Evolutionary conservation across 176 grass and related monocot genomes (phyloP).

Genomic region (Canna indica): DNA sequence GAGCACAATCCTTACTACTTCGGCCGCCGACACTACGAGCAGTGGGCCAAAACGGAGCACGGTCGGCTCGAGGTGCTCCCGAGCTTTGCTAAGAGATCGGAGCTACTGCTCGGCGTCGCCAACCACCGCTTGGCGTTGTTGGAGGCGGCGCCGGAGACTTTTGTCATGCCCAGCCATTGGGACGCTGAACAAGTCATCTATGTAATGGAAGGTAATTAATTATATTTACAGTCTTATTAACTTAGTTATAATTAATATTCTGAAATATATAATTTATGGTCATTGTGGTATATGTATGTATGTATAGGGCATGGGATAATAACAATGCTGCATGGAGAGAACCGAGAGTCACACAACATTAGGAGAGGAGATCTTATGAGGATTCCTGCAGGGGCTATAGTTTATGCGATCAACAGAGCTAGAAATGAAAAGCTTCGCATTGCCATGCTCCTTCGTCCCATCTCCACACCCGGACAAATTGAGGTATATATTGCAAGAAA

Average conservation of each 20-base stretch:
- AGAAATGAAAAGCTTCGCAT: constrained; percentile 33
- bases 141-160: constrained; percentile 46
- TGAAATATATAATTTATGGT: neutral
- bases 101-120: constrained; percentile 37
- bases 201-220: constrained; percentile 48
- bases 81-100: constrained; percentile 31
- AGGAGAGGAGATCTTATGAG: constrained; percentile 51
- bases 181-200: constrained; percentile 61
- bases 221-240: too few species aligned
- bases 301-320: constrained; percentile 41
- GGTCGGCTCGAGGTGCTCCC: constrained; percentile 45
- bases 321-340: constrained; percentile 24
- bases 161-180: constrained; percentile 61
- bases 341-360: constrained; percentile 40
- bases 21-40: constrained; percentile 17
- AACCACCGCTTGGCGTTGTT: constrained; percentile 42
- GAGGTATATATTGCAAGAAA: constrained; percentile 37
- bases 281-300: too few species aligned
- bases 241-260: too few species aligned
- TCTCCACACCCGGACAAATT: constrained; percentile 39
- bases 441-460: constrained; percentile 45
- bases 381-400: constrained; percentile 48
- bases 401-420: constrained; percentile 61
- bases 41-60: constrained; percentile 28
- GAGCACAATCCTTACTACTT: constrained; percentile 1